These are phyloP conservation scores for Picochlorum sp. DNA, from an alignment of 139 green algal genomes.

Conservation along the genomic window DNA sequence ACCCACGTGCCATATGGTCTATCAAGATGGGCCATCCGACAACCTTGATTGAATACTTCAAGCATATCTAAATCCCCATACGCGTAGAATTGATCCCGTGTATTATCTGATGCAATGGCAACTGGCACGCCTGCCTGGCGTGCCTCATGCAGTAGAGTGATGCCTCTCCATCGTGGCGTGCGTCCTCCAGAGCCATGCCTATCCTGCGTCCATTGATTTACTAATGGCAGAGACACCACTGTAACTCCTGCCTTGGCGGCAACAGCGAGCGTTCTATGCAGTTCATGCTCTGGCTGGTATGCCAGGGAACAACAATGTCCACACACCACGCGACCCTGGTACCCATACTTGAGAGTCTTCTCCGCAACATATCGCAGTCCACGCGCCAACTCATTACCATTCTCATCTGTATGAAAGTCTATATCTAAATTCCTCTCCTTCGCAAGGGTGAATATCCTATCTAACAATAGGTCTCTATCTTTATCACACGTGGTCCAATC, in stretches of 20 bases:
- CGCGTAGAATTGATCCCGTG: constrained; percentile 64
- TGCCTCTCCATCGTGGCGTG: constrained; percentile 54
- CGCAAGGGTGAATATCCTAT: constrained; percentile 58
- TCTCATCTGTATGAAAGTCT: constrained; percentile 73
- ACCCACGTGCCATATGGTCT: constrained; percentile 48
- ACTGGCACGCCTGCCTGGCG: constrained; percentile 36
- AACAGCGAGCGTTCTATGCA: constrained; percentile 29
- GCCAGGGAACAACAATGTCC: constrained; percentile 65
- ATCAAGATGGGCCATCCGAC: constrained; percentile 60
- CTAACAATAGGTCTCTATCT: constrained; percentile 50
- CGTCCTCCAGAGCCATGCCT: constrained; percentile 17
- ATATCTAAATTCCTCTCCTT: constrained; percentile 52
- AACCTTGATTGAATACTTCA: constrained; percentile 56
- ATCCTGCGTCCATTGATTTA: constrained; percentile 69
- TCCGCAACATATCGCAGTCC: constrained; percentile 51
- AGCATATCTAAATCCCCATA: constrained; percentile 74
- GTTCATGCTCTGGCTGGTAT: constrained; percentile 33
- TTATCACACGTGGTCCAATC: constrained; percentile 60
- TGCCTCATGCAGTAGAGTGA: constrained; percentile 56
- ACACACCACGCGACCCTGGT: constrained; percentile 56
- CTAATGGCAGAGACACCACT: constrained; percentile 54
- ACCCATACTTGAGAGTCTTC: constrained; percentile 52
- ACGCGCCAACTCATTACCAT: constrained; percentile 52
- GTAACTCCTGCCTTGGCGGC: constrained; percentile 37
- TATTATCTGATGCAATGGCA: constrained; percentile 63